phyloP scores from a whole-genome alignment of 106 monocot species.

The Narthecium ossifragum region DNA sequence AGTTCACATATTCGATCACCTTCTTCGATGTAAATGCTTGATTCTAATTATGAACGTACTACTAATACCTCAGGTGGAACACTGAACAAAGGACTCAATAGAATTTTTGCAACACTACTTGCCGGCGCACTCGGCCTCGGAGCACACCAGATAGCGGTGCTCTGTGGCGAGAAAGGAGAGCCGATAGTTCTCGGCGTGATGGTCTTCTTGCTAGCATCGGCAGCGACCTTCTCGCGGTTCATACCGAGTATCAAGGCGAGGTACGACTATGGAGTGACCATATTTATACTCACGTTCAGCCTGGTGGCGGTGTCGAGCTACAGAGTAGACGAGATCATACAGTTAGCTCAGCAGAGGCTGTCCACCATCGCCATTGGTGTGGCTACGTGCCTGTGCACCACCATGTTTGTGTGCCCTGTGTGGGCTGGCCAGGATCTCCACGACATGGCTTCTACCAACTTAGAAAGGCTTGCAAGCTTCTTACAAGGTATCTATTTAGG shows the following conservation, averaged over 20 bases:
- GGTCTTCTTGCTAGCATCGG: background rate
- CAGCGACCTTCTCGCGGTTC: slow-evolving; percentile 4
- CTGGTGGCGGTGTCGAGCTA: slow-evolving; percentile 1
- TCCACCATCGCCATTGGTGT: background rate
- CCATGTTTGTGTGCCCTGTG: background rate
- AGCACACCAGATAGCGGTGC: background rate
- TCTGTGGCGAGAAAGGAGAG: background rate
- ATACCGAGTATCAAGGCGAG: slow-evolving; percentile 1
- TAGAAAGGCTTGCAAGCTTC: background rate
- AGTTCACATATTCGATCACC: too few relatives aligned
- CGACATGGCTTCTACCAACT: background rate
- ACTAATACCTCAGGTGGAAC: slow-evolving; percentile 7
- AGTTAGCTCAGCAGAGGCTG: background rate
- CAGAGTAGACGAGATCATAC: background rate
- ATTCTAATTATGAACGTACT: background rate
- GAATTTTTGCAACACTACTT: background rate
- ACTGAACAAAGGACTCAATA: slow-evolving; percentile 1
- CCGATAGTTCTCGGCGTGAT: background rate
- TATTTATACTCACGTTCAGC: slow-evolving; percentile 7
- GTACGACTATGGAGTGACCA: slow-evolving; percentile 5
- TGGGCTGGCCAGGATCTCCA: slow-evolving; percentile 2
- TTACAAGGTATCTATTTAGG: background rate
- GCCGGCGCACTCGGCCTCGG: background rate
- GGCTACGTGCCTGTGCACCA: background rate
- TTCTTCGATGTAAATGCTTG: background rate